A percentile compares a stretch with the other conserved stretches of the same genome.
Evolutionary conservation across 148 eudicot genomes (phyloP).

Genomic region (Cornus florida): DNA sequence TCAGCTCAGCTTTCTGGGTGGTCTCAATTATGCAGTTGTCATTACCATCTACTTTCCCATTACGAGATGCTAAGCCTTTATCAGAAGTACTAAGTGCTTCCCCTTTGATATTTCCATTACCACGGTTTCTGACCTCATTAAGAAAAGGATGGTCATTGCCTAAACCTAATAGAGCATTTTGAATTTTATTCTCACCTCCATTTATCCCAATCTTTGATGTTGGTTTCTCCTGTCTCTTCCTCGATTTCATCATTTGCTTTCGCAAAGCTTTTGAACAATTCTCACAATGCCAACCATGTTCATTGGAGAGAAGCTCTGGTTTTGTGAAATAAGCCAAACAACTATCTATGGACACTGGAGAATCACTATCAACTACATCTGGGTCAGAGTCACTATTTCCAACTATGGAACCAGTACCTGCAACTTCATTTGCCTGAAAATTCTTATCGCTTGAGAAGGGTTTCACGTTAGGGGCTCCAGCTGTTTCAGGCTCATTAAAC

Average conservation of each 20-base stretch:
- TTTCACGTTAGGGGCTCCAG: conserved; percentile 31
- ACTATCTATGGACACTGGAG: conserved; percentile 81
- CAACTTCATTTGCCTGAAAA: conserved; percentile 23
- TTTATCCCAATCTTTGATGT: conserved; percentile 12
- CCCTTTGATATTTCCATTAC: conserved; percentile 14
- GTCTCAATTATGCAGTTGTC: background rate
- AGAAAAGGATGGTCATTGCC: background rate
- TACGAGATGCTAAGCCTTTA: conserved; percentile 18
- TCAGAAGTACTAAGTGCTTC: conserved; percentile 12
- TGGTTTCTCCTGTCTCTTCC: conserved; percentile 34
- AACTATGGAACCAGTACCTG: conserved; percentile 33
- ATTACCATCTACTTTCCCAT: conserved; percentile 14
- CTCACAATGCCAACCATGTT: conserved; percentile 95
- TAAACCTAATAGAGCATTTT: conserved; percentile 11
- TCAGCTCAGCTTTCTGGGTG: conserved; percentile 7
- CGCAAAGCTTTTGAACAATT: conserved; percentile 66
- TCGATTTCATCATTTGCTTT: conserved; percentile 40
- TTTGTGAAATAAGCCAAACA: conserved; percentile 76
- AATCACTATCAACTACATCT: conserved; percentile 84
- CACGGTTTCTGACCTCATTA: conserved; percentile 8
- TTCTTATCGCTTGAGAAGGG: conserved; percentile 21
- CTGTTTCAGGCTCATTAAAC: conserved; percentile 76
- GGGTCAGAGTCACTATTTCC: conserved; percentile 79
- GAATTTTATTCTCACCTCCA: conserved; percentile 28
- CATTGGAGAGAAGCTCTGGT: conserved; percentile 72